Evolutionary conservation across 352 stramenopile species (phyloP), one percentile per base, ranked within the genome.

Genomic region (Pythium sp.): DNA sequence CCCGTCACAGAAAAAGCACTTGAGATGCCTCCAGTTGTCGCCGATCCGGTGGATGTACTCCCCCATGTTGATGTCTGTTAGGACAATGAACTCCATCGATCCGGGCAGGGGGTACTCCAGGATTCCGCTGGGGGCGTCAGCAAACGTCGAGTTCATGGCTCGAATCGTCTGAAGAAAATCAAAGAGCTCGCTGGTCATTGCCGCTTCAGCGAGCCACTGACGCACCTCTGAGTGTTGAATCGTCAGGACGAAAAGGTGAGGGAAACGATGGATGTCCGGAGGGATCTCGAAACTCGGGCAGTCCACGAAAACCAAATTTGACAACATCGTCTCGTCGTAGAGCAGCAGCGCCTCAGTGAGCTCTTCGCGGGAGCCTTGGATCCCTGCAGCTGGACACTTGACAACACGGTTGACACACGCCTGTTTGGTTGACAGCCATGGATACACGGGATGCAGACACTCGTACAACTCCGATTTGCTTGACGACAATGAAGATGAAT

Each of bases 1-100:
- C 53, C 24, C 24, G 38, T 38, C 53, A 15, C 22, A 59, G 54
- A 41, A 59, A 15, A 59, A 59, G 15, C 24, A 59, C 53, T 58
- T 59, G 54, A 59, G 54, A 20, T 59, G 54, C 28, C 22, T 14
- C 28, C 26, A 59, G 26, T 24, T 22, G 26, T 41, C 26, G 26
- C 14, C 54, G 54, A 59, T 14, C 20, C 41, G 28, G 26, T 24
- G 20, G 15, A 59, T 18, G 26, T 47, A 59, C 26, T 32, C 20
- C 5, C 28, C 54, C 54, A 38, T 15, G 28, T 59, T 59, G 14
- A 38, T 28, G 3, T 32, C 26, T 8, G 30, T 38, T 2, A 59
- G 9, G 22, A 26, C 32, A n/a, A 59, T 12, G 26, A 30, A 59
- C 28, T 59, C 54, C 26, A 59, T 14, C 4, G 54, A 38, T 5